phyloP scores from a whole-genome alignment of 176 grass and related monocot genomes.

The Saccharum spontaneum region DNA sequence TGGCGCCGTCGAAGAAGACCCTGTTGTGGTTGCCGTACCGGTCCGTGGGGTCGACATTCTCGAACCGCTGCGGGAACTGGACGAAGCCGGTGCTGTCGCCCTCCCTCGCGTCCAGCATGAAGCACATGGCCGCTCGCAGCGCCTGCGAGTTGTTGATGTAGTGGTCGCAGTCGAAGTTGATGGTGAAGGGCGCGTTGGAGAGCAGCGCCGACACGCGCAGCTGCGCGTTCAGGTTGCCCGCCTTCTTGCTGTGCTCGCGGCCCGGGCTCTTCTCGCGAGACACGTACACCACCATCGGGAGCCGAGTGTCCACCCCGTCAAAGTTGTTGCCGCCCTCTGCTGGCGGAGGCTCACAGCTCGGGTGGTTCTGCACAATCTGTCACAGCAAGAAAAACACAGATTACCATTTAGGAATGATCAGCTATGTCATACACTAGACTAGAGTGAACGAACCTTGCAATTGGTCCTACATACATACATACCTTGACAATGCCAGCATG shows the following conservation, averaged over 20 bases:
- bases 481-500: slow-evolving; percentile 32
- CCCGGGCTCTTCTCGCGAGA: slow-evolving; percentile 8
- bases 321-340: neutral
- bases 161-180: slow-evolving; percentile 56
- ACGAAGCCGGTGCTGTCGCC: slow-evolving; percentile 66
- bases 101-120: slow-evolving; percentile 28
- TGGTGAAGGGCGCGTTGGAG: slow-evolving; percentile 30
- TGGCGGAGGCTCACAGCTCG: neutral
- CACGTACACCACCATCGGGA: slow-evolving; percentile 30
- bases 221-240: slow-evolving; percentile 33
- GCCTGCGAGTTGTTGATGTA: slow-evolving; percentile 40
- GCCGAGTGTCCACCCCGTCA: neutral
- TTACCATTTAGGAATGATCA: neutral
- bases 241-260: slow-evolving; percentile 44
- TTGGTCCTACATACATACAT: neutral
- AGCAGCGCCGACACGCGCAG: slow-evolving; percentile 21
- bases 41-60: slow-evolving; percentile 80
- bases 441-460: too few species aligned
- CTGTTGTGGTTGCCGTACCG: slow-evolving; percentile 83
- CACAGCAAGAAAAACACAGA: neutral
- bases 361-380: slow-evolving; percentile 35
- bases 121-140: slow-evolving; percentile 33
- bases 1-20: slow-evolving; percentile 88
- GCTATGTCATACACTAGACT: neutral
- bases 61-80: slow-evolving; percentile 81